Evolutionary conservation across 2,329 filamentous ascomycete genomes (phyloP), one percentile per base, ranked within the genome.

Genomic region (Aspergillus tamarii): DNA sequence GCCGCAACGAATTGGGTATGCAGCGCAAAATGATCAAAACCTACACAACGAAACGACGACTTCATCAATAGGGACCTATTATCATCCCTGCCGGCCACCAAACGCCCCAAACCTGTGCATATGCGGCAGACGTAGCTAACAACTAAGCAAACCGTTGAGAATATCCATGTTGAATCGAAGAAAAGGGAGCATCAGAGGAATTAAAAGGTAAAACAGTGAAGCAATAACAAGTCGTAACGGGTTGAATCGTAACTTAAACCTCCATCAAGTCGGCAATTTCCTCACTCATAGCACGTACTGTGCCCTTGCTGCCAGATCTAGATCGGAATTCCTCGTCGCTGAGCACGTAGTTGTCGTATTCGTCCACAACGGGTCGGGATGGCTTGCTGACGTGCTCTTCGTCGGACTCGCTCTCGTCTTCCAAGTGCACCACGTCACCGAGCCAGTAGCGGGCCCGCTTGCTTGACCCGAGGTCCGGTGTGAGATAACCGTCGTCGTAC

Each of bases 371-470:
- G 7, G 72, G 73, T n/a, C 72, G 70, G 14, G 66, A 32, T 1
- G 67, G 64, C 23, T 65, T 69, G 4, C 68, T 46, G 28, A 61
- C 57, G 36, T 64, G 63, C 19, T 80, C 77, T 66, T 78, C 79
- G 57, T 81, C 78, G 58, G 76, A 77, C 36, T 80, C 78, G 12
- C 80, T 75, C 48, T 80, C 80, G 50, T 77, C 77, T 57, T 80
- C 76, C 34, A 80, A 73, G 43, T 78, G 78, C 4, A 84, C 82
- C 45, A 81, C 84, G 65, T 92, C 89, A 48, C 93, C 93, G 4
- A 97, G 85, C 94, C 94, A 97, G 78, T 92, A 97, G 65, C 86
- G 87, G 16, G 93, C 92, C 54, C 94, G 89, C 82, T 97, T 97
- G 71, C 87, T 87, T 9, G 89, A 89, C 41, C 88, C 88, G 3